These are phyloP conservation scores for Kappamyces sp. DNA, from an alignment of 192 early-diverging fungal species.

Conservation along the genomic window DNA sequence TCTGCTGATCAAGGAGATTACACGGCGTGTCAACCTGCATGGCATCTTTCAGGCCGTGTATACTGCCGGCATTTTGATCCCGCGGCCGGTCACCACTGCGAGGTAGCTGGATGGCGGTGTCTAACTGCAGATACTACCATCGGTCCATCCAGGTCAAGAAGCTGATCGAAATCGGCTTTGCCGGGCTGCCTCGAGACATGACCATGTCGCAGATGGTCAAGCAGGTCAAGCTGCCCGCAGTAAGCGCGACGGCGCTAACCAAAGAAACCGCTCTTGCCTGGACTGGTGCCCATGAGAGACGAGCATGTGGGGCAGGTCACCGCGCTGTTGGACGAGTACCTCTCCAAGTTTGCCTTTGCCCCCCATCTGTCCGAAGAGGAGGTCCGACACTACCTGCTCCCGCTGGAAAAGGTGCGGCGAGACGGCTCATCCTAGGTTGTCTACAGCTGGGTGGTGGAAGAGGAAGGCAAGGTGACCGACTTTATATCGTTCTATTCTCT, in stretches of 20 bases:
- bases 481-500: slow-evolving; percentile 94
- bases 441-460: slow-evolving; percentile 45
- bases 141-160: slow-evolving; percentile 92
- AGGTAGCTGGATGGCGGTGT: slow-evolving; percentile 43
- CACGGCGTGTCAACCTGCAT: slow-evolving; percentile 80
- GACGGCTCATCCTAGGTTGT: slow-evolving; percentile 56
- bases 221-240: slow-evolving; percentile 60
- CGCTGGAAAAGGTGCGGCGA: slow-evolving; percentile 59
- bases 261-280: slow-evolving; percentile 46
- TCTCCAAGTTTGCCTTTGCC: slow-evolving; percentile 56
- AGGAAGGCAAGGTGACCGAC: slow-evolving; percentile 66
- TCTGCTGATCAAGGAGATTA: slow-evolving; percentile 95
- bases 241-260: slow-evolving; percentile 12
- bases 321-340: slow-evolving; percentile 68
- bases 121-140: slow-evolving; percentile 75
- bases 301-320: slow-evolving; percentile 72
- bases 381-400: slow-evolving; percentile 85
- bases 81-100: slow-evolving; percentile 75
- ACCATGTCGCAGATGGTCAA: slow-evolving; percentile 71
- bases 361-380: slow-evolving; percentile 80
- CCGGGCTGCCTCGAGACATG: slow-evolving; percentile 63
- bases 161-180: slow-evolving; percentile 89
- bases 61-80: slow-evolving; percentile 86
- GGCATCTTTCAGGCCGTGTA: slow-evolving; percentile 98
- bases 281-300: slow-evolving; percentile 73